A percentile compares a stretch with the other conserved stretches of the same genome.
phyloP scores from a whole-genome alignment of 768 basidiomycete species.

The Dentipellis fragilis region DNA sequence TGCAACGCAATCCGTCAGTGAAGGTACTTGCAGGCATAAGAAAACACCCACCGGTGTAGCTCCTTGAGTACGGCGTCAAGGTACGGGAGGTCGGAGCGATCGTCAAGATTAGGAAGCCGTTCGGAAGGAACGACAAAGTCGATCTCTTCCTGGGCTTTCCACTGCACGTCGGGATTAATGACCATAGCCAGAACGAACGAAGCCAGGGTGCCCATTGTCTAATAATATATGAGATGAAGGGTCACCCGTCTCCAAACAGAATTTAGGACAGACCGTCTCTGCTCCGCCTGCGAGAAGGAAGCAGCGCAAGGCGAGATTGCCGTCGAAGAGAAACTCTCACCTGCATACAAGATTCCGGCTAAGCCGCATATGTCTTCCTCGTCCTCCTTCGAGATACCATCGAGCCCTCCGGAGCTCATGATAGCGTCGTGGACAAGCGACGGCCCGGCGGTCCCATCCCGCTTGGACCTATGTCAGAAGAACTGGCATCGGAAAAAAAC shows the following conservation, averaged over 20 bases:
- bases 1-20: background rate
- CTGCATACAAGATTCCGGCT: background rate
- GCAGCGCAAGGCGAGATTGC: too few relatives aligned
- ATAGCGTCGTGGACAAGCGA: background rate
- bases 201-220: background rate
- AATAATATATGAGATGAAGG: background rate
- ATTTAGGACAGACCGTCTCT: background rate
- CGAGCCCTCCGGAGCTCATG: background rate
- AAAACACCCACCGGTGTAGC: constrained; percentile 48
- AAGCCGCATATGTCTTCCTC: background rate
- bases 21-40: constrained; percentile 20
- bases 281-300: background rate
- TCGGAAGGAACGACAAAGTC: constrained; percentile 46
- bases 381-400: background rate
- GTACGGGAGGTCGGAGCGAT: constrained; percentile 47
- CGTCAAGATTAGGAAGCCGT: constrained; percentile 49
- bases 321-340: background rate
- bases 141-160: constrained; percentile 49
- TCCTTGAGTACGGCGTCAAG: constrained; percentile 49
- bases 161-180: constrained; percentile 17
- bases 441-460: background rate
- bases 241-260: too few relatives aligned
- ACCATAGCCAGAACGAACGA: background rate
- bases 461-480: background rate
- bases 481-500: background rate